phyloP scores from a whole-genome alignment of 2,329 filamentous ascomycete species.

The Alternaria dauci region DNA sequence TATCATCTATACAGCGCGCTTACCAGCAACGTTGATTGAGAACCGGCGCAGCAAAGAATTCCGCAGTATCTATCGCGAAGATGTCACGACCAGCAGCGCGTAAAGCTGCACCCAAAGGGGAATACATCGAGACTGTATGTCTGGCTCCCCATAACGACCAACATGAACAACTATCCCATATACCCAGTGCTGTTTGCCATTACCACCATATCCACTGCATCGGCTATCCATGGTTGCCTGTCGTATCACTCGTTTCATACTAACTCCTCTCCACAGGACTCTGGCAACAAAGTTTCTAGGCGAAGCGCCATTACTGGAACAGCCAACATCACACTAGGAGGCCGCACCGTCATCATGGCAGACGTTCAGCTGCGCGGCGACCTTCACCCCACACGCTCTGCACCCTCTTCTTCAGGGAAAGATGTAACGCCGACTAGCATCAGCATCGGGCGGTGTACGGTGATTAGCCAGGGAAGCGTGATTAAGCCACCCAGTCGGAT shows the following conservation, averaged over 20 bases:
- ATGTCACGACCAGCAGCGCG: slow-evolving; percentile 63
- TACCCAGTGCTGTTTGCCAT: not conserved
- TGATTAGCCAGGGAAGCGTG: slow-evolving; percentile 79
- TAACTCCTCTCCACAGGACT: slow-evolving; percentile 69
- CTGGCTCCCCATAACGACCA: not conserved
- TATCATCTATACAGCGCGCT: too few relatives aligned
- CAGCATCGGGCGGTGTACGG: slow-evolving; percentile 89
- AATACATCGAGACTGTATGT: slow-evolving; percentile 94
- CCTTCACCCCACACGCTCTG: slow-evolving; percentile 61
- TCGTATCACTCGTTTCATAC: not conserved
- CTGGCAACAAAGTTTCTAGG: slow-evolving; percentile 96
- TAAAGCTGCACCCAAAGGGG: slow-evolving; percentile 72
- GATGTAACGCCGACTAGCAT: slow-evolving; percentile 65
- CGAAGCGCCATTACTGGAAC: slow-evolving; percentile 92
- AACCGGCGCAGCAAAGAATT: not conserved
- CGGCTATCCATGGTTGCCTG: not conserved
- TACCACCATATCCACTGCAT: not conserved
- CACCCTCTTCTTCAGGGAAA: slow-evolving; percentile 42
- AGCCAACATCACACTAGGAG: slow-evolving; percentile 96
- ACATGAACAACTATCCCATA: not conserved
- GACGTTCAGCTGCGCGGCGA: slow-evolving; percentile 95
- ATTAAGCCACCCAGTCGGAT: slow-evolving; percentile 84
- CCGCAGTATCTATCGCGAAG: not conserved
- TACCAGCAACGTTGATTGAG: not conserved
- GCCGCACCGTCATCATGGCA: slow-evolving; percentile 91